Conservation (phyloP, 1,284 basidiomycete genomes). For the Bondarzewia mesenterica region DNA sequence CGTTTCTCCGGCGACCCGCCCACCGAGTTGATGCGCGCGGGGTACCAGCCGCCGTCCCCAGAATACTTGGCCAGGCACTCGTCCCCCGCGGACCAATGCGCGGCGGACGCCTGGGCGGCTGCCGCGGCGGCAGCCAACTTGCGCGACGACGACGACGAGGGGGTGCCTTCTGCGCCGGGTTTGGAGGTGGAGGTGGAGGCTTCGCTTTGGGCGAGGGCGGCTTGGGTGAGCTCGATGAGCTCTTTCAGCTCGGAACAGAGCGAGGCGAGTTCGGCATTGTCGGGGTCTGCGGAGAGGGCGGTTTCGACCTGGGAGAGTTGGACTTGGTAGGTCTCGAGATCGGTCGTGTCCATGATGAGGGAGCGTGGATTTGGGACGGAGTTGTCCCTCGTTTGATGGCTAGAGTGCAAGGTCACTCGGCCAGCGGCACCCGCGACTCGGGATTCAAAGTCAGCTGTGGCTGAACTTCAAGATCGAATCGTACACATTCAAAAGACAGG, state of each 20-base stretch:
- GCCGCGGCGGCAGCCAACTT: conserved; percentile 33
- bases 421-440: background rate
- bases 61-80: conserved; percentile 92
- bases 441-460: no score
- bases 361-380: background rate
- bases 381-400: no score
- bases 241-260: conserved; percentile 83
- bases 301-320: conserved; percentile 87
- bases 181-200: conserved; percentile 45
- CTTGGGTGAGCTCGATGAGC: conserved; percentile 82
- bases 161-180: conserved; percentile 41
- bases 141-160: conserved; percentile 25
- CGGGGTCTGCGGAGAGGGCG: conserved; percentile 77
- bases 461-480: no score
- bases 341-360: conserved; percentile 57
- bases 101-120: conserved; percentile 27
- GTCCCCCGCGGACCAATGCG: conserved; percentile 79
- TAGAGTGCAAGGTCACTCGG: background rate
- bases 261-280: conserved; percentile 68
- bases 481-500: no score
- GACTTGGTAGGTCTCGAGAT: conserved; percentile 84
- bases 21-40: conserved; percentile 84
- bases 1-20: conserved; percentile 81
- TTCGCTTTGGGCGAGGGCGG: conserved; percentile 61
- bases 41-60: conserved; percentile 85